Conservation (phyloP, 495 filamentous ascomycete species). For the Neurospora hispaniola region DNA sequence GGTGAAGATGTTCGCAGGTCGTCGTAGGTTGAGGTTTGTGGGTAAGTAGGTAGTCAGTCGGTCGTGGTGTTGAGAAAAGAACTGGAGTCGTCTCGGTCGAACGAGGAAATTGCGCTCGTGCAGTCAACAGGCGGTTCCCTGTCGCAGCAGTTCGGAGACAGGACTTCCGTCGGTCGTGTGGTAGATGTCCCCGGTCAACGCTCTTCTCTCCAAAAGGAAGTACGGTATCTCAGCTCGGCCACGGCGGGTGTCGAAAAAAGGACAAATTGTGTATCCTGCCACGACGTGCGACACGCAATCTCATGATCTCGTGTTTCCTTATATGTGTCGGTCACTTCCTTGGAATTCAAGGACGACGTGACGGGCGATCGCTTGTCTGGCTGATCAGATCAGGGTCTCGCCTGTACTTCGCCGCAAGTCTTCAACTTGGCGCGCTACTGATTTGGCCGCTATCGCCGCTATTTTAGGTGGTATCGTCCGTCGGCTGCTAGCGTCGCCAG, state of each 20-base stretch:
- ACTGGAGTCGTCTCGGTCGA: not conserved
- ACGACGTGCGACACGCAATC: slow-evolving; percentile 4
- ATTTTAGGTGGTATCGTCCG: not conserved
- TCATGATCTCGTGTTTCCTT: slow-evolving; percentile 18
- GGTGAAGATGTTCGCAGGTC: not conserved
- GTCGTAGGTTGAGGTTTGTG: not conserved
- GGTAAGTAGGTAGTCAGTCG: not conserved
- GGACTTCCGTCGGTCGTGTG: not conserved
- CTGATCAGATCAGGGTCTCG: not conserved
- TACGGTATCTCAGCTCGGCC: slow-evolving; percentile 7
- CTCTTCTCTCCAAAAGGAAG: too few relatives aligned
- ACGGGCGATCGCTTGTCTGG: not conserved
- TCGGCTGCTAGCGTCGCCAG: not conserved
- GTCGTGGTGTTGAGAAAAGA: not conserved
- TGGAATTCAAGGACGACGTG: not conserved
- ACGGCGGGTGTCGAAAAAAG: slow-evolving; percentile 11
- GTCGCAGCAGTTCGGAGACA: not conserved
- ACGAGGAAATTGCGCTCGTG: not conserved
- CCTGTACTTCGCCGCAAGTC: not conserved
- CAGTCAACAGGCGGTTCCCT: not conserved
- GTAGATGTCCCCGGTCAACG: not conserved
- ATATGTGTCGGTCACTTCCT: not conserved
- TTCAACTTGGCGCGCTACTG: not conserved
- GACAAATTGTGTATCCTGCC: slow-evolving; percentile 7
- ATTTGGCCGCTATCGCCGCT: not conserved